Conservation (phyloP, 805 yeast species). For the Lachancea sp. region DNA sequence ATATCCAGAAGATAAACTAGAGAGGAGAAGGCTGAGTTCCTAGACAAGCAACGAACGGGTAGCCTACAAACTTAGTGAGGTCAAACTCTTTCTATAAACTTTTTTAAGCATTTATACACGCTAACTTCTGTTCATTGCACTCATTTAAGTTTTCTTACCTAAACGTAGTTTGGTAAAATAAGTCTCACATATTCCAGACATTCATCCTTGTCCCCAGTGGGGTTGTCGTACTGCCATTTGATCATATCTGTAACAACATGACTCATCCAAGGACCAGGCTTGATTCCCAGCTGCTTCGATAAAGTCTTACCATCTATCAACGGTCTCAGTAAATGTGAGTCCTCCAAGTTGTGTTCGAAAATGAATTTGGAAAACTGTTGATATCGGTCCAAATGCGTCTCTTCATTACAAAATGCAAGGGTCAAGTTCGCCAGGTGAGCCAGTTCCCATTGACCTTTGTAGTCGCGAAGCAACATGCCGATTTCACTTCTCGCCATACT, state of each 20-base stretch:
- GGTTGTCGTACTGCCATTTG: constrained; percentile 75
- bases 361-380: constrained; percentile 29
- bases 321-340: constrained; percentile 45
- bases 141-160: not conserved
- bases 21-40: no score
- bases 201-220: constrained; percentile 46
- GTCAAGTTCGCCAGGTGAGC: constrained; percentile 34
- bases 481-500: constrained; percentile 45
- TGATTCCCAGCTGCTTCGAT: constrained; percentile 42
- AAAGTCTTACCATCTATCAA: constrained; percentile 72
- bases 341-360: constrained; percentile 18
- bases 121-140: not conserved
- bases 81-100: constrained; percentile 2
- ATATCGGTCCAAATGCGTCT: constrained; percentile 27
- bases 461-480: constrained; percentile 53
- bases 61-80: not conserved
- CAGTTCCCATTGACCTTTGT: constrained; percentile 46
- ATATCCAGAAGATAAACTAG: not conserved
- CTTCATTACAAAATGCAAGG: constrained; percentile 14
- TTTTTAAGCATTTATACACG: not conserved
- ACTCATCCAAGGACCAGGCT: constrained; percentile 87
- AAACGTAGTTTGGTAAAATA: constrained; percentile 19
- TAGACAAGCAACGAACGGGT: not conserved
- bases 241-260: constrained; percentile 48
- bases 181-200: constrained; percentile 40